Percentiles rank a stretch among this genome's conserved stretches.
These are phyloP conservation scores for Clavispora asparagi DNA, from an alignment of 805 yeast species.

Conservation along the genomic window DNA sequence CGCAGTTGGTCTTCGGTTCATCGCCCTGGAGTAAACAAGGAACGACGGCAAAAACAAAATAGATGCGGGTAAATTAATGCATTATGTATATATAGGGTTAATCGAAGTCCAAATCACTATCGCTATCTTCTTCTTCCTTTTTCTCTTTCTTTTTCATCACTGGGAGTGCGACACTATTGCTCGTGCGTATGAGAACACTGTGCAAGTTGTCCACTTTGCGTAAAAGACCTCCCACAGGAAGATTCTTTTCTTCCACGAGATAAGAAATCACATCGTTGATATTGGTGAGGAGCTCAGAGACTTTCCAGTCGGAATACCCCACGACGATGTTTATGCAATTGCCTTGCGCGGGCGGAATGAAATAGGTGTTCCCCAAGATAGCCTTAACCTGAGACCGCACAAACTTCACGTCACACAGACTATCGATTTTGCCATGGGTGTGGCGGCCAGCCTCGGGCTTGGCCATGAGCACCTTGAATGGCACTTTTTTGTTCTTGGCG, in stretches of 20 bases:
- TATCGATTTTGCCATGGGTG: constrained; percentile 43
- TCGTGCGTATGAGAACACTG: constrained; percentile 57
- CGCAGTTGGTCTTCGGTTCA: background rate
- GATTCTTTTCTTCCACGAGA: constrained; percentile 38
- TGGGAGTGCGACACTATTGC: constrained; percentile 64
- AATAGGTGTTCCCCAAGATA: constrained; percentile 58
- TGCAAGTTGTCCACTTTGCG: constrained; percentile 40
- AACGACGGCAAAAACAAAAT: no score
- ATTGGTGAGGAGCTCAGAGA: constrained; percentile 44
- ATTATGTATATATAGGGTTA: background rate
- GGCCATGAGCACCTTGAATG: constrained; percentile 62
- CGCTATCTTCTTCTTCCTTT: constrained; percentile 15
- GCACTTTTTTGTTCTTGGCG: constrained; percentile 59
- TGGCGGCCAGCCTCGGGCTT: constrained; percentile 30
- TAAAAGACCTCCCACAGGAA: constrained; percentile 58
- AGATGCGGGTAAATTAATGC: background rate
- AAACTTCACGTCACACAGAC: constrained; percentile 60
- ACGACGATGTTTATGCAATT: constrained; percentile 54
- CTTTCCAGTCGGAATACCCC: constrained; percentile 49
- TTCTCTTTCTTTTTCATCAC: constrained; percentile 20
- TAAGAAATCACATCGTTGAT: constrained; percentile 46
- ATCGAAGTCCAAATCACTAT: constrained; percentile 19
- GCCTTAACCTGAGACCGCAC: constrained; percentile 61
- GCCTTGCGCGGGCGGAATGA: constrained; percentile 56
- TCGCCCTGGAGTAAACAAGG: no score